A percentile compares a stretch with the other conserved stretches of the same genome.
These are phyloP conservation scores for Podospora appendiculata DNA, from an alignment of 495 filamentous ascomycete genomes.

Conservation along the genomic window DNA sequence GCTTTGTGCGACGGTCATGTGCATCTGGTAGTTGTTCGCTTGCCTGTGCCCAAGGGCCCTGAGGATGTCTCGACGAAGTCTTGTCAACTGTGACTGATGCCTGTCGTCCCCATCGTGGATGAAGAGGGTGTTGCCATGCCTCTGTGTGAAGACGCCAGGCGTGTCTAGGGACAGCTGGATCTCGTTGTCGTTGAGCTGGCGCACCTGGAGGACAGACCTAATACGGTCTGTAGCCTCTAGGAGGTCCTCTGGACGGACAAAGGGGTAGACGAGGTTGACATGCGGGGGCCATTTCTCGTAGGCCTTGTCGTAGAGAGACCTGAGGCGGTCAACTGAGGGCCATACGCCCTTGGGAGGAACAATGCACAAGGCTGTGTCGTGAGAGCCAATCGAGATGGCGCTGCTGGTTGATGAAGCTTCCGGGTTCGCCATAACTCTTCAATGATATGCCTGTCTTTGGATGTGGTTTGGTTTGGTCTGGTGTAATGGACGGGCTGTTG, in stretches of 20 bases:
- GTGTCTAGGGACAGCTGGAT: conserved; percentile 24
- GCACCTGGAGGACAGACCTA: neutral
- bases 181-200: neutral
- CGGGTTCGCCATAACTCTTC: conserved; percentile 1
- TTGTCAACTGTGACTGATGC: conserved; percentile 1
- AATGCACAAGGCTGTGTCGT: conserved; percentile 44
- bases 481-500: too few species aligned
- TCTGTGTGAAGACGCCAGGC: conserved; percentile 34
- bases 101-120: conserved; percentile 16
- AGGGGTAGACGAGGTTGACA: conserved; percentile 53
- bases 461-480: too few species aligned
- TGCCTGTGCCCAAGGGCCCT: conserved; percentile 11
- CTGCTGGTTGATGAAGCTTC: neutral
- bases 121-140: conserved; percentile 38
- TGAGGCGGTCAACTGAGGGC: conserved; percentile 36
- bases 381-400: conserved; percentile 22
- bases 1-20: conserved; percentile 50
- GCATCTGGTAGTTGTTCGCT: conserved; percentile 20
- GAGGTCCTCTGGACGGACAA: conserved; percentile 30
- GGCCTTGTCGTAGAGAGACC: conserved; percentile 46
- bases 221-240: conserved; percentile 5
- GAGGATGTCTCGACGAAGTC: conserved; percentile 15
- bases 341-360: conserved; percentile 37
- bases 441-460: too few species aligned
- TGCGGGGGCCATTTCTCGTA: conserved; percentile 54